Evolutionary conservation across 2,329 filamentous ascomycete genomes (phyloP), one percentile per base, ranked within the genome.

Genomic region (Zymoseptoria ardabiliae): DNA sequence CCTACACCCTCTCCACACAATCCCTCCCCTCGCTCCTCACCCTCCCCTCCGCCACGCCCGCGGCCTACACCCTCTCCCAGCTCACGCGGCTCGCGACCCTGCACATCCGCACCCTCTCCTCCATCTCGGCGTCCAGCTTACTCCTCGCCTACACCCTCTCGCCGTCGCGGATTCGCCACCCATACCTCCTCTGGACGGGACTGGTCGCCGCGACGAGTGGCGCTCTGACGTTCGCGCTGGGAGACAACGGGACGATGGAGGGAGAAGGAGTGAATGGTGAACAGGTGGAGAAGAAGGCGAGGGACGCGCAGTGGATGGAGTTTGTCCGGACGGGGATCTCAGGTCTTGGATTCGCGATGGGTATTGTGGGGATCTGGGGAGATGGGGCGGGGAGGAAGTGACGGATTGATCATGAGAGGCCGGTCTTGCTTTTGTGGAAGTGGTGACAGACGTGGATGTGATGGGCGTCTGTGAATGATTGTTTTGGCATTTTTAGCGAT

Each of bases 131-230:
- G 57, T 78, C 83, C 56, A 85, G 89, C 28, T 86, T 97, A 69
- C 78, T 90, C 66, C 82, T 93, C 65, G 90, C 91, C 63, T 97
- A 88, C 75, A 74, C 82, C 51, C 78, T 95, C 65, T 93, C 91
- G 2, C 89, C 91, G 0, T 81, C 84, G 23, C 82, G 85, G 58
- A 81, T 84, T 66, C 86, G 88, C 71, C 93, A 97, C 73, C 93
- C 93, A 0, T 97, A 96, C 73, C 85, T 97, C 23, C 76, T 97
- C 60, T 97, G 94, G 85, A 91, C 90, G 13, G 85, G 86, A 2
- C 76, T 91, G 23, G 81, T 91, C 59, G 83, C 86, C 50, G 78
- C 81, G 48, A 77, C 78, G 8, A 65, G 68, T 30, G 69, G 74
- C 2, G 74, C 68, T 45, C 66, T 77, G 56, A 76, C 76, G 55